Conservation (phyloP, 495 filamentous ascomycete genomes). For the Aspergillus conjunctus region DNA sequence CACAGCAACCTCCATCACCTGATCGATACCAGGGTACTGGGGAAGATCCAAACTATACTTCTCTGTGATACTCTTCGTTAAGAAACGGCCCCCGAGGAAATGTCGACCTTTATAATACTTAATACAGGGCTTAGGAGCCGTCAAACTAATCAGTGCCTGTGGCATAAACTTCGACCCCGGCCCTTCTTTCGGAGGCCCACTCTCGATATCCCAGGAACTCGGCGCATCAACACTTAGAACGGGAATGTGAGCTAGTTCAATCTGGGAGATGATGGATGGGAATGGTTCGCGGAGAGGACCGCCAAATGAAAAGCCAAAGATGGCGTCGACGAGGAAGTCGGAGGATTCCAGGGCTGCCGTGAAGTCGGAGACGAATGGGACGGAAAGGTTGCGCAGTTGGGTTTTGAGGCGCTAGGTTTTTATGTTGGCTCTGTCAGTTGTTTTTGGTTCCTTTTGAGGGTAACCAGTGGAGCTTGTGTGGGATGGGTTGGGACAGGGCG, state of each 20-base stretch:
- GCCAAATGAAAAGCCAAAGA: conserved; percentile 97
- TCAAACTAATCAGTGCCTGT: conserved; percentile 77
- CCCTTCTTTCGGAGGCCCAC: conserved; percentile 75
- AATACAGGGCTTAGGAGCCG: conserved; percentile 92
- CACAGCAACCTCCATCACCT: conserved; percentile 75
- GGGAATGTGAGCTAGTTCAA: conserved; percentile 70
- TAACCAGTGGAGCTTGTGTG: too few relatives aligned
- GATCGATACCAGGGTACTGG: conserved; percentile 83
- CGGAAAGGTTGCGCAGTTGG: conserved; percentile 77
- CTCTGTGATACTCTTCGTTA: conserved; percentile 73
- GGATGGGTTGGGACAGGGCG: neutral
- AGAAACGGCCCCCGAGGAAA: conserved; percentile 89
- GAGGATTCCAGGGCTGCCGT: conserved; percentile 60
- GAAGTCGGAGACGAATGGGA: conserved; percentile 88
- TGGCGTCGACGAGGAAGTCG: conserved; percentile 86
- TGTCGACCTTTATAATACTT: conserved; percentile 81
- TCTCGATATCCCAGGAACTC: conserved; percentile 89
- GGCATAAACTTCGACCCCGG: conserved; percentile 82
- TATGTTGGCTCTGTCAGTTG: neutral
- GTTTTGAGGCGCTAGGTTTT: conserved; percentile 67
- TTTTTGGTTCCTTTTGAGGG: neutral
- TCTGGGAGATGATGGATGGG: conserved; percentile 71
- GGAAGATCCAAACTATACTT: conserved; percentile 89
- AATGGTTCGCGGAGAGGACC: conserved; percentile 91
- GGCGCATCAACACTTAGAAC: conserved; percentile 91